Evolutionary conservation across 306 rosid genomes (phyloP), one percentile per base, ranked within the genome.

Genomic region (Rubus idaeus): DNA sequence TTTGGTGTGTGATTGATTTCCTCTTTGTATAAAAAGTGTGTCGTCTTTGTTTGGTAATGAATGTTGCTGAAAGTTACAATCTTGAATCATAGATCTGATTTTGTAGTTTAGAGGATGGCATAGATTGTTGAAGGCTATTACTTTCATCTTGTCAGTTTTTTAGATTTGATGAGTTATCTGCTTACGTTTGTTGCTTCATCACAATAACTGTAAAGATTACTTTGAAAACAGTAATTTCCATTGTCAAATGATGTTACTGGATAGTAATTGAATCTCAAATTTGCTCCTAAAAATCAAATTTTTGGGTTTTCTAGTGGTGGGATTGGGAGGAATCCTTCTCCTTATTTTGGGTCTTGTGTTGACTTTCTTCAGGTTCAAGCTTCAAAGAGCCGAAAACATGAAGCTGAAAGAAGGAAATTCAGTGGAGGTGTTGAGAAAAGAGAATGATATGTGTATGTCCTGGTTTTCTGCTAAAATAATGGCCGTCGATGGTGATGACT

Each of bases 341-440:
- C 35, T 30, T 30, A 30, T 30, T 30, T 42, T 42, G 46, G 4
- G 7, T 42, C 8, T 42, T 42, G 8, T 42, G 45, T 14, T 63
- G 46, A 63, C n/a, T 30, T 63, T 37, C 21, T 65, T 79, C 68
- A 73, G 74, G 37, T 45, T 66, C 72, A 65, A 73, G 52, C 66
- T 44, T 30, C 16, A 11, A 42, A 62, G 64, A 53, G 17, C 8
- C 8, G 5, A 6, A 23, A 41, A 20, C 49, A 76, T 81, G 84
- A 70, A 67, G 77, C 73, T 81, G 61, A 52, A 55, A 77, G 68
- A 63, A 72, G 80, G 84, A 11, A 76, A 57, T 53, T 61, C 60
- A 44, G 80, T 81, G 73, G 84, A 76, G 68, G 77, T 81, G 50
- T 52, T 81, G 18, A 70, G 73, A 20, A 71, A 53, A 64, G 73